Conservation (phyloP, 2,329 filamentous ascomycete species). For the Gaeumannomyces sp. region DNA sequence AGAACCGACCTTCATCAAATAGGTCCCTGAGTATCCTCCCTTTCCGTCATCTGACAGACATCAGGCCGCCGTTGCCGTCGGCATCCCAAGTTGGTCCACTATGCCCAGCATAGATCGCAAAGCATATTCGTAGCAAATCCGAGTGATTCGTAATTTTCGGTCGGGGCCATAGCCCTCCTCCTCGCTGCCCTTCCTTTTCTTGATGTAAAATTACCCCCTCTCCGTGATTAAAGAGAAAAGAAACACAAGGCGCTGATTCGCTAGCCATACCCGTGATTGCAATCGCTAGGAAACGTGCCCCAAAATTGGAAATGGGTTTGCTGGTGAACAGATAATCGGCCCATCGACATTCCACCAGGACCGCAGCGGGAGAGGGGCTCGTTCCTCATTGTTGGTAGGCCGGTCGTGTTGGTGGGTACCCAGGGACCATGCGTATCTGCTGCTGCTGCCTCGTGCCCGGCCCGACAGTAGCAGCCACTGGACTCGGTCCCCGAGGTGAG, state of each 20-base stretch:
- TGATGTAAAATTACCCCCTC: background rate
- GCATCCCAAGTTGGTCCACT: background rate
- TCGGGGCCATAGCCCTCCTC: background rate
- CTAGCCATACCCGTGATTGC: background rate
- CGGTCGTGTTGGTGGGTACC: slow-evolving; percentile 31
- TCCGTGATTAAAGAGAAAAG: background rate
- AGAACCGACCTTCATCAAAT: background rate
- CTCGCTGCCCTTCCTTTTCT: background rate
- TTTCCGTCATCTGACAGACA: background rate
- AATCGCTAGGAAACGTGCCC: background rate
- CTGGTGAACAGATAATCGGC: too few relatives aligned
- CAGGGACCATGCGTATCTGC: slow-evolving; percentile 28
- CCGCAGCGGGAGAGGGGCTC: too few relatives aligned
- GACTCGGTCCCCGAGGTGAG: slow-evolving; percentile 44
- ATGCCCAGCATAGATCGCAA: background rate
- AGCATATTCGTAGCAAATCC: background rate
- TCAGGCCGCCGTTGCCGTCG: too few relatives aligned
- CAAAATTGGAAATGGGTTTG: background rate
- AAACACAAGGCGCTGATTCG: background rate
- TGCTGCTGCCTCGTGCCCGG: slow-evolving; percentile 11
- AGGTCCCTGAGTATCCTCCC: too few relatives aligned
- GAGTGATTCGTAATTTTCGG: background rate
- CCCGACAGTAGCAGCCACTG: slow-evolving; percentile 14
- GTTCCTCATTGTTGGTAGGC: slow-evolving; percentile 24
- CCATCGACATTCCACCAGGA: too few relatives aligned